Conservation (phyloP, 768 basidiomycete genomes). For the Infundibulicybe gibba region DNA sequence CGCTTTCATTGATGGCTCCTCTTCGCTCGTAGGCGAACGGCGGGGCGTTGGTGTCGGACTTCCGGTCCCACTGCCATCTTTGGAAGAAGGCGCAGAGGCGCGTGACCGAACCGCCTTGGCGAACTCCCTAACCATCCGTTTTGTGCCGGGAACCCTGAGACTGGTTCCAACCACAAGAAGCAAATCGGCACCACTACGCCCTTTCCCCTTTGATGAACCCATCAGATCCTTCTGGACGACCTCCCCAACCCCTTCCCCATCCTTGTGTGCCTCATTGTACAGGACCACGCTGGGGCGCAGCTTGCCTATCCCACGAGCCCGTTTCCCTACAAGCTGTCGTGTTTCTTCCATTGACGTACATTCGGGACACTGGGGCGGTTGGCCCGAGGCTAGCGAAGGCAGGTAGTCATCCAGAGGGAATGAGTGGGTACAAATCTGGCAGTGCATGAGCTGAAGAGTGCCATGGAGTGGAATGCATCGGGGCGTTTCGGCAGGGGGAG, state of each 20-base stretch:
- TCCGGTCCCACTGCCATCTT: too few species aligned
- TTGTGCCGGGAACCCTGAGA: slow-evolving; percentile 86
- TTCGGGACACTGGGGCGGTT: slow-evolving; percentile 73
- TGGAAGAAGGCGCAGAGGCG: too few species aligned
- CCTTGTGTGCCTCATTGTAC: slow-evolving; percentile 86
- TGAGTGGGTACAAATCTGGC: slow-evolving; percentile 74
- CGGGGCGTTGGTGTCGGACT: slow-evolving; percentile 50
- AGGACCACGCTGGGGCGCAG: slow-evolving; percentile 86
- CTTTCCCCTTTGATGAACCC: slow-evolving; percentile 64
- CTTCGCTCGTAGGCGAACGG: slow-evolving; percentile 38
- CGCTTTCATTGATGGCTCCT: slow-evolving; percentile 54
- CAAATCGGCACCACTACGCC: slow-evolving; percentile 73
- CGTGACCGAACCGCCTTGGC: slow-evolving; percentile 70
- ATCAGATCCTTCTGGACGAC: slow-evolving; percentile 79
- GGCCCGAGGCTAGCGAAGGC: slow-evolving; percentile 54
- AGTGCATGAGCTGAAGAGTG: slow-evolving; percentile 74
- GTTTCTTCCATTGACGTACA: slow-evolving; percentile 68
- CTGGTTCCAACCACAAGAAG: slow-evolving; percentile 90
- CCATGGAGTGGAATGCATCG: slow-evolving; percentile 91
- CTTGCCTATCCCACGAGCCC: slow-evolving; percentile 74
- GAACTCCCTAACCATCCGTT: slow-evolving; percentile 87
- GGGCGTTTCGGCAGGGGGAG: slow-evolving; percentile 58
- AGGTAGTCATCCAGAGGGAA: slow-evolving; percentile 64
- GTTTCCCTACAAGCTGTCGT: slow-evolving; percentile 72
- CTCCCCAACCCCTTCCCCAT: slow-evolving; percentile 85